These are phyloP conservation scores for Comarum palustre DNA, from an alignment of 306 rosid species.

Conservation along the genomic window DNA sequence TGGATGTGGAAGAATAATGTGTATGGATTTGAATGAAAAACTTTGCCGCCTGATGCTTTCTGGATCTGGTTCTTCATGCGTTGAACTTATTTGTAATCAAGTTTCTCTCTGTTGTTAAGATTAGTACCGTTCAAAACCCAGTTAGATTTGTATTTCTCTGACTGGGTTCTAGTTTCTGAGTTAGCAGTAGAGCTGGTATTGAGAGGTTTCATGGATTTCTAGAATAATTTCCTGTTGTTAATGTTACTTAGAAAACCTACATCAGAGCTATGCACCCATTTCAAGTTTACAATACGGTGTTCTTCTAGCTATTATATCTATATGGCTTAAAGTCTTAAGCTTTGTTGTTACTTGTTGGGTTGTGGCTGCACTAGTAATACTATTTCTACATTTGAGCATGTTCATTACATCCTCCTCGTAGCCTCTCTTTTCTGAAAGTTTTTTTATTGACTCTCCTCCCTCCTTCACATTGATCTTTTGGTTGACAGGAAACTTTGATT, in stretches of 20 bases:
- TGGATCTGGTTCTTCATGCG: constrained; percentile 33
- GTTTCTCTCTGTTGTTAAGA: constrained; percentile 20
- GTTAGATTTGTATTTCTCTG: background rate
- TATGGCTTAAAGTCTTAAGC: background rate
- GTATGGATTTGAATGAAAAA: constrained; percentile 18
- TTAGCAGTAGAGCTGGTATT: constrained; percentile 5
- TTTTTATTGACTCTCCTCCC: constrained; percentile 1
- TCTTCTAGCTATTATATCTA: background rate
- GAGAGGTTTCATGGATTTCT: background rate
- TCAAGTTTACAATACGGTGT: background rate
- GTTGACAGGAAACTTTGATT: constrained; percentile 60
- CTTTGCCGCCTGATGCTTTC: constrained; percentile 23
- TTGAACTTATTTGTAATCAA: background rate
- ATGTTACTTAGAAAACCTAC: background rate
- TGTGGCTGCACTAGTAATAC: background rate
- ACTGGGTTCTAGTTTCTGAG: background rate
- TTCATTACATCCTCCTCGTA: constrained; percentile 7
- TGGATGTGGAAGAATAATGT: constrained; percentile 21
- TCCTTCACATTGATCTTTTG: background rate
- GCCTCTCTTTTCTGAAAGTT: background rate
- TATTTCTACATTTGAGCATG: constrained; percentile 8
- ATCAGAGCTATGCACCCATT: background rate
- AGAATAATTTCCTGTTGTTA: background rate
- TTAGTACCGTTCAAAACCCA: background rate
- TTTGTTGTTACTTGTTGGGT: background rate